Evolutionary conservation across 2,329 filamentous ascomycete genomes (phyloP).

Genomic region (Colletotrichum higginsianum): DNA sequence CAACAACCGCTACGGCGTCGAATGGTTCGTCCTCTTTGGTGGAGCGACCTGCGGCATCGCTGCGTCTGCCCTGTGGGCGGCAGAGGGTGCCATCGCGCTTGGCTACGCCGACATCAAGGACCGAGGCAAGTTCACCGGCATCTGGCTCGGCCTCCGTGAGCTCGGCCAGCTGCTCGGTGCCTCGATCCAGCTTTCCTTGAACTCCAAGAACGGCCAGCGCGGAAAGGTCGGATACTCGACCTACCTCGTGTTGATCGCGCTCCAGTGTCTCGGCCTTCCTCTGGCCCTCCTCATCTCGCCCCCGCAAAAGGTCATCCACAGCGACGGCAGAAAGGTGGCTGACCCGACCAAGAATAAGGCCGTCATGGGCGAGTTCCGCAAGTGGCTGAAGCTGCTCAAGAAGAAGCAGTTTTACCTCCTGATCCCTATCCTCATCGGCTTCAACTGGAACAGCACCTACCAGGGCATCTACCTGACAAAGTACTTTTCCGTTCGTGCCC

Average conservation of each 20-base stretch:
- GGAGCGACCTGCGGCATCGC: conserved; percentile 58
- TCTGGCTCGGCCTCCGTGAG: conserved; percentile 68
- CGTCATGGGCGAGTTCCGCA: conserved; percentile 54
- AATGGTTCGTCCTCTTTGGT: conserved; percentile 61
- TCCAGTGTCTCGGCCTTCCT: conserved; percentile 62
- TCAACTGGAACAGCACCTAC: conserved; percentile 67
- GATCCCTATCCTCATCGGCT: conserved; percentile 64
- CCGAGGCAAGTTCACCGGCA: conserved; percentile 62
- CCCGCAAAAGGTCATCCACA: conserved; percentile 60
- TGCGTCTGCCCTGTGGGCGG: conserved; percentile 55
- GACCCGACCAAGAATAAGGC: conserved; percentile 55
- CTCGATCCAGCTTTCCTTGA: conserved; percentile 65
- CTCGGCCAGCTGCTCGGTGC: conserved; percentile 67
- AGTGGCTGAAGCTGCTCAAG: conserved; percentile 56
- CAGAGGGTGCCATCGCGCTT: conserved; percentile 50
- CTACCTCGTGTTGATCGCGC: conserved; percentile 57
- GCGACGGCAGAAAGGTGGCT: conserved; percentile 50
- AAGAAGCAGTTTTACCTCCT: conserved; percentile 63
- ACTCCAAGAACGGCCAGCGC: conserved; percentile 57
- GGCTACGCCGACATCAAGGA: conserved; percentile 56
- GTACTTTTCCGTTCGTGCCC: conserved; percentile 66
- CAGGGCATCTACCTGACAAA: conserved; percentile 66
- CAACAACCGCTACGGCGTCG: conserved; percentile 59
- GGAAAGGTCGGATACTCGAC: conserved; percentile 63
- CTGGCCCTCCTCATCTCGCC: conserved; percentile 61